Conservation (phyloP, 2,329 filamentous ascomycete genomes). For the Hypocrella siamensis region DNA sequence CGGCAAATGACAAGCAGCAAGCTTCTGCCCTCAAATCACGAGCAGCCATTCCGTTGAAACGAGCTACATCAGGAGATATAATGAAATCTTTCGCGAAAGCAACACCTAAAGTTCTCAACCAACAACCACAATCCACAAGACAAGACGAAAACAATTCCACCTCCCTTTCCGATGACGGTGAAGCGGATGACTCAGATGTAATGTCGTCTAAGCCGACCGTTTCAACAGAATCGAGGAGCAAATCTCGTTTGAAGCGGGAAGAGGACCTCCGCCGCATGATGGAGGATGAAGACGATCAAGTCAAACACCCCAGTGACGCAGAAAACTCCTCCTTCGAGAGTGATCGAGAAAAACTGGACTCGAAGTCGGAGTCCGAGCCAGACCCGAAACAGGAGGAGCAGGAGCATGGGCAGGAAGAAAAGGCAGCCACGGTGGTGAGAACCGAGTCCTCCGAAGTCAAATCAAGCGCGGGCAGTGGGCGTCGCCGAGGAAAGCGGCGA, state of each 20-base stretch:
- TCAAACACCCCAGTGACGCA: slow-evolving; percentile 22
- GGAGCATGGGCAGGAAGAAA: slow-evolving; percentile 15
- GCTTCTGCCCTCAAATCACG: background rate
- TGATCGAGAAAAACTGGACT: slow-evolving; percentile 5
- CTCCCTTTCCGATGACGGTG: slow-evolving; percentile 23
- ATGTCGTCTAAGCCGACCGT: slow-evolving; percentile 10
- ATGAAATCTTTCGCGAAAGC: slow-evolving; percentile 69
- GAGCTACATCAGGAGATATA: slow-evolving; percentile 44
- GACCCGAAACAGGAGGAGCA: too few relatives aligned
- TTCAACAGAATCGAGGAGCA: slow-evolving; percentile 11
- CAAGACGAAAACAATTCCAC: slow-evolving; percentile 15
- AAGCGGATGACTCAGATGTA: slow-evolving; percentile 22
- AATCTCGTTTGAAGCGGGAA: slow-evolving; percentile 20
- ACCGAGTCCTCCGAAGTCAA: slow-evolving; percentile 34
- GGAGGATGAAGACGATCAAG: slow-evolving; percentile 40
- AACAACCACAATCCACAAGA: slow-evolving; percentile 29
- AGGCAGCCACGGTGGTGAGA: slow-evolving; percentile 25
- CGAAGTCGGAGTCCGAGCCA: too few relatives aligned
- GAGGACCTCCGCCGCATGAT: slow-evolving; percentile 25
- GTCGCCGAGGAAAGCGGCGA: slow-evolving; percentile 60
- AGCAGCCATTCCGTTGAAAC: slow-evolving; percentile 27
- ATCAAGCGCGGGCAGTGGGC: slow-evolving; percentile 37
- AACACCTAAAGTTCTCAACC: slow-evolving; percentile 18
- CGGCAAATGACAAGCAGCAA: slow-evolving; percentile 9
- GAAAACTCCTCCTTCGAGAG: slow-evolving; percentile 13